These are phyloP conservation scores for Craspedostauros australis DNA, from an alignment of 108 stramenopile species.

Conservation along the genomic window DNA sequence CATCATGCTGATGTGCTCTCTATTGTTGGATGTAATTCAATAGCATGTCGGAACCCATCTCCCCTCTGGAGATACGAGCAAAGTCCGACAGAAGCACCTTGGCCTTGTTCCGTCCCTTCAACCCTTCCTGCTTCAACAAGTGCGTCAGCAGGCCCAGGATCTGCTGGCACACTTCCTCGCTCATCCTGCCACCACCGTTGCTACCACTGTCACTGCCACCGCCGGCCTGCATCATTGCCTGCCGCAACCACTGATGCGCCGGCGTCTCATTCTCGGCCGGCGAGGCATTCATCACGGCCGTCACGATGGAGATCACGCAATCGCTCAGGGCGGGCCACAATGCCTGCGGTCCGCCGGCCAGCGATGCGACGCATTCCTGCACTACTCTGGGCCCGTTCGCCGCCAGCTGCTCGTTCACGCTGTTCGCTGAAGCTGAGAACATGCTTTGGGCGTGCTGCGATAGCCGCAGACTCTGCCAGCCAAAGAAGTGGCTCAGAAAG, in stretches of 20 bases:
- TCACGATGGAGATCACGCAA: conserved; percentile 39
- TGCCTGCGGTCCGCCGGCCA: conserved; percentile 54
- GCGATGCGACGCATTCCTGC: conserved; percentile 30
- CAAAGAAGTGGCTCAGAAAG: conserved; percentile 57
- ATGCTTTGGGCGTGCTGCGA: not conserved
- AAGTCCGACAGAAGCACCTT: conserved; percentile 50
- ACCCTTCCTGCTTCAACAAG: conserved; percentile 33
- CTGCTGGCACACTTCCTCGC: conserved; percentile 14
- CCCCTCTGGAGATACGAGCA: conserved; percentile 45
- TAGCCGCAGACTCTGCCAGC: conserved; percentile 42
- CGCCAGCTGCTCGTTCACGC: conserved; percentile 35
- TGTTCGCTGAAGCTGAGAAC: conserved; percentile 4
- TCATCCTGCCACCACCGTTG: not conserved
- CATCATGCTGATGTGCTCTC: no score
- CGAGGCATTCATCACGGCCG: conserved; percentile 17
- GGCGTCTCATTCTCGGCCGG: conserved; percentile 1
- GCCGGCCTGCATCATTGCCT: not conserved
- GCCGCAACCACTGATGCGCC: conserved; percentile 18
- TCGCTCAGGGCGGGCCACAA: conserved; percentile 42
- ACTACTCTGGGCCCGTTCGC: conserved; percentile 33
- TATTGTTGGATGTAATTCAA: no score
- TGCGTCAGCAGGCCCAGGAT: conserved; percentile 28
- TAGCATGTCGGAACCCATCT: conserved; percentile 31
- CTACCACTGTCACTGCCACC: no score
- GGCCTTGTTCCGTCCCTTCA: conserved; percentile 37